Percentiles rank a stretch among this genome's conserved stretches.
Conservation (phyloP, 2,329 filamentous ascomycete species). For the Tolypocladium guangdongense region DNA sequence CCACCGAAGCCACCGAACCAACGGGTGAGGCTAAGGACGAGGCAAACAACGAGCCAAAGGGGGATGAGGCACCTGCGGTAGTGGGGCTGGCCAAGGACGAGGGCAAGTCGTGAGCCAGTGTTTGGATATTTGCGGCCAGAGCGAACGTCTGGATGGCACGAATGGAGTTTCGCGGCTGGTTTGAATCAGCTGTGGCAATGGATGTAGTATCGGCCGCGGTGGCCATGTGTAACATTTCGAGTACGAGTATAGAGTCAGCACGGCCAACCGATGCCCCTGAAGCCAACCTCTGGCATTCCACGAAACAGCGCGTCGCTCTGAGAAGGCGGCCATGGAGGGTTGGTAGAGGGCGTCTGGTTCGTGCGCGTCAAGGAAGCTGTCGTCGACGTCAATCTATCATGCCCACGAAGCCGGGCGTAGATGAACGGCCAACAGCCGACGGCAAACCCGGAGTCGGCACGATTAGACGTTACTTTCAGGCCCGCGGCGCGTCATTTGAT, state of each 20-base stretch:
- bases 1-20: slow-evolving; percentile 1
- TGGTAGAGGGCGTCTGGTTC: too few species aligned
- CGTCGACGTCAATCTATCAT: too few species aligned
- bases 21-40: slow-evolving; percentile 2
- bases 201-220: neutral
- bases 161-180: neutral
- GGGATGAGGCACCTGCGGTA: neutral
- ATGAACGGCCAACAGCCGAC: too few species aligned
- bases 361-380: too few species aligned
- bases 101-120: neutral
- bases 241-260: too few species aligned
- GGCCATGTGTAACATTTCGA: neutral
- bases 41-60: slow-evolving; percentile 7
- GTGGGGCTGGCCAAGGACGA: neutral
- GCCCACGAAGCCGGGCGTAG: too few species aligned
- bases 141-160: neutral
- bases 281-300: too few species aligned
- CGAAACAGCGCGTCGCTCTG: neutral
- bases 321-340: too few species aligned
- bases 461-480: too few species aligned
- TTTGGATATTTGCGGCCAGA: neutral
- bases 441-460: too few species aligned
- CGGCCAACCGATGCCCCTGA: neutral
- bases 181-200: neutral
- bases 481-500: too few species aligned